These are phyloP conservation scores for Ceratocystis smalleyi DNA, from an alignment of 2,329 filamentous ascomycete species.

Conservation along the genomic window DNA sequence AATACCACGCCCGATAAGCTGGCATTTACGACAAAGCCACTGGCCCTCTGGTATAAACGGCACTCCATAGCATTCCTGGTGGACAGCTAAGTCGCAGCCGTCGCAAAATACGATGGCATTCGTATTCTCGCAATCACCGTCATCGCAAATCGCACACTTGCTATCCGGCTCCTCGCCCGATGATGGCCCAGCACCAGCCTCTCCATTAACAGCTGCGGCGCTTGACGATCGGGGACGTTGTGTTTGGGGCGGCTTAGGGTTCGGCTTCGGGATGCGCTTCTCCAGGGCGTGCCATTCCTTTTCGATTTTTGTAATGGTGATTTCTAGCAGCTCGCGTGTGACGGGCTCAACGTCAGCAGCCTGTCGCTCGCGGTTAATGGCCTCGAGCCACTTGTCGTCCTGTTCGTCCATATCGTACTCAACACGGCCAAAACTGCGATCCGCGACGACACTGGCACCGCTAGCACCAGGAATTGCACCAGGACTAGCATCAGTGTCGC, in stretches of 20 bases:
- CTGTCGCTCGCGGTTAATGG: constrained; percentile 63
- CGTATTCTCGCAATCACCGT: constrained; percentile 98
- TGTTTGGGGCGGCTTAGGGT: constrained; percentile 88
- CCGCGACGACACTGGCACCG: constrained; percentile 1
- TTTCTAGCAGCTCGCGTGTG: constrained; percentile 87
- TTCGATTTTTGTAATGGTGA: constrained; percentile 96
- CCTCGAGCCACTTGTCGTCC: constrained; percentile 88
- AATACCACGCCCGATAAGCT: constrained; percentile 80
- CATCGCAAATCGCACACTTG: constrained; percentile 94
- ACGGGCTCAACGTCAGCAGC: constrained; percentile 63
- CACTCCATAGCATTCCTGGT: constrained; percentile 97
- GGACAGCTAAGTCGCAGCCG: constrained; percentile 89
- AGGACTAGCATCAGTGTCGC: no score
- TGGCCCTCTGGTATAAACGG: constrained; percentile 97
- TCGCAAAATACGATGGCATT: constrained; percentile 99
- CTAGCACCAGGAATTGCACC: no score
- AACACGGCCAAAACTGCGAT: constrained; percentile 53
- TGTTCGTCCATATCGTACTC: constrained; percentile 99
- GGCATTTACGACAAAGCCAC: constrained; percentile 94
- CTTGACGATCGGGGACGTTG: constrained; percentile 86
- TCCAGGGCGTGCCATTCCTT: constrained; percentile 96
- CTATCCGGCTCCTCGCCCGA: constrained; percentile 82
- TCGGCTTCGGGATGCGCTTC: constrained; percentile 91
- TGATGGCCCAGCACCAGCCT: constrained; percentile 39
- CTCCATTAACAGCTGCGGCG: constrained; percentile 87